phyloP scores from a whole-genome alignment of 2,329 filamentous ascomycete species.

The Cytospora paraplurivora region DNA sequence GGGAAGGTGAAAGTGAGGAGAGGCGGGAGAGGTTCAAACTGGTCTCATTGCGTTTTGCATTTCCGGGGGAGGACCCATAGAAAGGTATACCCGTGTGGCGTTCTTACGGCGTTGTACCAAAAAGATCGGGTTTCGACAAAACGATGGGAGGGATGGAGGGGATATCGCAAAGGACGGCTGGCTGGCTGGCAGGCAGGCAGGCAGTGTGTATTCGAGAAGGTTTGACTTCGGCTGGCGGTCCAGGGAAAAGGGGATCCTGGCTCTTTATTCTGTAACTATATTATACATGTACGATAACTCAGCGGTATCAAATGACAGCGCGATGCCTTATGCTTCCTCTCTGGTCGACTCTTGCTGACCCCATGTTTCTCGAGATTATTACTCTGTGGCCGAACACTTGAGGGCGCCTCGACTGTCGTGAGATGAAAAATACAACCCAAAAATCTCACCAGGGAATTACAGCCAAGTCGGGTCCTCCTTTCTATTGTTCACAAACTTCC shows the following conservation, averaged over 20 bases:
- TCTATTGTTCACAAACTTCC: neutral
- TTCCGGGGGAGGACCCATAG: slow-evolving; percentile 19
- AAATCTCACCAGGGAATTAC: neutral
- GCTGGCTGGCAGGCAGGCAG: neutral
- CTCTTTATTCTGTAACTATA: neutral
- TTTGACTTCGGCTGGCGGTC: neutral
- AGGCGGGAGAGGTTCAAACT: neutral
- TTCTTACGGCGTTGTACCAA: slow-evolving; percentile 12
- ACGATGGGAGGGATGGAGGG: neutral
- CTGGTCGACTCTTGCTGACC: neutral
- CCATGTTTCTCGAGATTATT: neutral
- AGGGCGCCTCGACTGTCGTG: neutral
- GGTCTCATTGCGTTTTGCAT: slow-evolving; percentile 15
- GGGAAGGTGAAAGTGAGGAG: too few species aligned
- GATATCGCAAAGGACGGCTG: neutral
- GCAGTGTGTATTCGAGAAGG: neutral
- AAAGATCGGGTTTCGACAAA: neutral
- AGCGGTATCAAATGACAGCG: neutral
- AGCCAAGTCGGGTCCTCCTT: neutral
- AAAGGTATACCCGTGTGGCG: slow-evolving; percentile 16
- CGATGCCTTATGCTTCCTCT: neutral
- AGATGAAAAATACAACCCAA: too few species aligned
- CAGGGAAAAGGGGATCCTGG: neutral
- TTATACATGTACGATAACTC: slow-evolving; percentile 2
- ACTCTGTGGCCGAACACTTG: neutral